Evolutionary conservation across 805 yeast genomes (phyloP), one percentile per base, ranked within the genome.

Genomic region (Blastobotrys attinorum): DNA sequence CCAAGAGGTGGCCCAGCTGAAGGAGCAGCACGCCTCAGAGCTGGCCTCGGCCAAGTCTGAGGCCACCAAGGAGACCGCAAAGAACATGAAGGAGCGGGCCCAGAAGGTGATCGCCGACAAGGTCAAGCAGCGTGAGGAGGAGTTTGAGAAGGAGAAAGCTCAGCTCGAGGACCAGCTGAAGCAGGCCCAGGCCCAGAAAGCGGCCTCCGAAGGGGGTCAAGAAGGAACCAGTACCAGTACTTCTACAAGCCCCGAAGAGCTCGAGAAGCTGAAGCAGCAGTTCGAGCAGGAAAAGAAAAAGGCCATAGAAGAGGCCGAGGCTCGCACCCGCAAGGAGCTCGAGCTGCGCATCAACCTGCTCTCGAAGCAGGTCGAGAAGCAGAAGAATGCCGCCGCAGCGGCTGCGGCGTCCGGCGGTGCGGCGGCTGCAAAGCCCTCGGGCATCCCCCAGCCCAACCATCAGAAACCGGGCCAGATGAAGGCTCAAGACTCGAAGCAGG

Each of bases 301-400:
- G 18, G 17, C 36, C 43, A 3, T 40, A 47, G 42, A 49, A 44
- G 3, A 11, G 16, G 39, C 29, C 6, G 31, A 37, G 17, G 36
- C 5, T 3, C 5, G 17, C 6, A n/a, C 36, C 11, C 5, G 36
- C 6, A 17, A 32, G 22, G 21, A 16, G 34, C 17, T 15, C 31
- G 23, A 22, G 31, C 21, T n/a, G 27, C 22, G 37, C 15, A 34
- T 16, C 22, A n/a, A 34, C 21, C 20, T 34, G 37, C 37, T 7
- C n/a, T 11, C 15, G 18, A 34, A 16, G 37, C 5, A 79, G 78
- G 54, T 72, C 71, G 39, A 81, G 75, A 47, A 72, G 82, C 59
- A 73, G 78, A 51, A 70, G 72, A 45, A 73, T 70, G 46, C 71
- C 81, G 59, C 64, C 77, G 52, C 72, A 70, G 51, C 67, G 69